phyloP scores from a whole-genome alignment of 495 filamentous ascomycete species.

The Glonium stellatum region DNA sequence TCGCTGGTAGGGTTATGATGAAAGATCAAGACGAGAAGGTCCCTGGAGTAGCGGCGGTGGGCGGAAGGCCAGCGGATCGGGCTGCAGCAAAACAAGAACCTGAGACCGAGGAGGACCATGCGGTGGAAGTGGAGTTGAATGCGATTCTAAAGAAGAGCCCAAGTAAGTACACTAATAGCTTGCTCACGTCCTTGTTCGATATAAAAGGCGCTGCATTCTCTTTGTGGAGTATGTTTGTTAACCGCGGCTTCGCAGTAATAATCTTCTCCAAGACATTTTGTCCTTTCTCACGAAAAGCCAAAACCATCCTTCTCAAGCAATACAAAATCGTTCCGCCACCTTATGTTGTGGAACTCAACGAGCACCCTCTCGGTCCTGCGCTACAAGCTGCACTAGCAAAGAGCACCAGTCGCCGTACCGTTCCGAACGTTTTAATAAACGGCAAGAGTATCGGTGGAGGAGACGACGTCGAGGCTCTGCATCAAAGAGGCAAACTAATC shows the following conservation, averaged over 20 bases:
- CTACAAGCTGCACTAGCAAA: constrained; percentile 63
- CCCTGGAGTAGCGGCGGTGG: constrained; percentile 31
- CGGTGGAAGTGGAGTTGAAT: constrained; percentile 58
- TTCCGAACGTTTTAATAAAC: constrained; percentile 85
- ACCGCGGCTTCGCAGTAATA: constrained; percentile 52
- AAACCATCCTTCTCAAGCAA: constrained; percentile 68
- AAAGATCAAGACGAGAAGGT: constrained; percentile 33
- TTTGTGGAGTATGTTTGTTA: constrained; percentile 18
- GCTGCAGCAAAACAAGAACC: constrained; percentile 34
- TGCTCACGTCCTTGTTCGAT: background rate
- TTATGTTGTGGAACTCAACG: constrained; percentile 84
- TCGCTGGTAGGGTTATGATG: constrained; percentile 61
- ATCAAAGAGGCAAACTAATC: constrained; percentile 59
- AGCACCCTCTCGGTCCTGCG: constrained; percentile 62
- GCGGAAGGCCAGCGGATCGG: constrained; percentile 24
- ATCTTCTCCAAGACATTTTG: constrained; percentile 96
- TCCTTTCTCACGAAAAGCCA: constrained; percentile 74
- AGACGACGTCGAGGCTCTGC: constrained; percentile 72
- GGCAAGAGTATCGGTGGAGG: constrained; percentile 86
- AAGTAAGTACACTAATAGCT: constrained; percentile 46
- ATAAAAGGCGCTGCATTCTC: constrained; percentile 8
- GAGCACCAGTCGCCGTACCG: constrained; percentile 73
- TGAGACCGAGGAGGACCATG: constrained; percentile 51
- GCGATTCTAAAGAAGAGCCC: constrained; percentile 72
- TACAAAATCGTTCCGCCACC: constrained; percentile 78